Conservation (phyloP, 1,139 yeast species). For the Nakaseomyces glabratus region DNA sequence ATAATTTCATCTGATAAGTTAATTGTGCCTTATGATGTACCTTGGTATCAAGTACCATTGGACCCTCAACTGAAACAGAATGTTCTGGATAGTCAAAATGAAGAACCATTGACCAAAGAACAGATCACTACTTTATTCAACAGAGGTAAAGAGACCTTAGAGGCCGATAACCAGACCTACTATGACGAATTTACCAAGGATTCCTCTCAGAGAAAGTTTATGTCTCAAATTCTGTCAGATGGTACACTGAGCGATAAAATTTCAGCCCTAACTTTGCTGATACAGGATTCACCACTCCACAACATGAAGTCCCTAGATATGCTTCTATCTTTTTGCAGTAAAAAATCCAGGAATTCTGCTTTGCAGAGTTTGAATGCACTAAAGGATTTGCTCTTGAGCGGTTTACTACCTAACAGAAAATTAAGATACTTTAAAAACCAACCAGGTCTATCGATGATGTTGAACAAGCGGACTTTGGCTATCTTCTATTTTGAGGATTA, state of each 20-base stretch:
- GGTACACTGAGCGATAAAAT: constrained; percentile 97
- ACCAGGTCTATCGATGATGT: constrained; percentile 41
- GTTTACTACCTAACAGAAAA: constrained; percentile 80
- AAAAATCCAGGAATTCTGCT: constrained; percentile 90
- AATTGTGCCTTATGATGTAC: constrained; percentile 52
- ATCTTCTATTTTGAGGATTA: constrained; percentile 83
- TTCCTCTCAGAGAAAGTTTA: constrained; percentile 78
- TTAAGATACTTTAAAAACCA: constrained; percentile 75
- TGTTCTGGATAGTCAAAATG: constrained; percentile 22
- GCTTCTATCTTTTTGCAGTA: constrained; percentile 67
- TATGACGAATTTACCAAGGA: constrained; percentile 71
- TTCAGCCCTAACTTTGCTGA: constrained; percentile 81
- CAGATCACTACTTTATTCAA: constrained; percentile 51
- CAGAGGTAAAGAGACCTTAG: constrained; percentile 58
- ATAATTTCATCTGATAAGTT: constrained; percentile 52
- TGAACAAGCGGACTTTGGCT: constrained; percentile 51
- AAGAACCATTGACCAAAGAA: constrained; percentile 40
- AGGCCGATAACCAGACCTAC: constrained; percentile 63
- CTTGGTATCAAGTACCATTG: constrained; percentile 61
- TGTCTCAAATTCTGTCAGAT: constrained; percentile 76
- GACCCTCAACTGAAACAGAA: constrained; percentile 34
- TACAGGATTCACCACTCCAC: constrained; percentile 93
- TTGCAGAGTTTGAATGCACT: constrained; percentile 83
- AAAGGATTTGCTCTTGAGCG: constrained; percentile 72
- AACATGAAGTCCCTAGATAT: constrained; percentile 77